Evolutionary conservation across 164 flowering plant genomes (phyloP).

Genomic region (Stephania cephalantha): DNA sequence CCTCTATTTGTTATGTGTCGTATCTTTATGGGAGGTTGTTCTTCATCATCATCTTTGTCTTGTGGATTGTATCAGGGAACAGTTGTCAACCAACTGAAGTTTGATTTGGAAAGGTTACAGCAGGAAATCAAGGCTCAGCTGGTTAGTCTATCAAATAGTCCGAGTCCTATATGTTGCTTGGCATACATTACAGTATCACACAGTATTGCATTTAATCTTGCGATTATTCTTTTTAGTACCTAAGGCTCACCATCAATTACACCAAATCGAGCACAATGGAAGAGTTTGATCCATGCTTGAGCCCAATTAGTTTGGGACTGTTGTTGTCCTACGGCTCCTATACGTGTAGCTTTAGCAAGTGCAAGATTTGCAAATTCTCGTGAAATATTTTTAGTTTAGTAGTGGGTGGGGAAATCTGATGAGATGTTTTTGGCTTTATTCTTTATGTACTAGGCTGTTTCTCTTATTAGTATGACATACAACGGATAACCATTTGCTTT

Average conservation of each 20-base stretch:
- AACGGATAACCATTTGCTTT: too few species aligned
- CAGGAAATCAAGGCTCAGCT: conserved; percentile 65
- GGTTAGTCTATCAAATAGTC: conserved; percentile 40
- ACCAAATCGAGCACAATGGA: too few species aligned
- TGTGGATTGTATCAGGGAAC: conserved; percentile 47
- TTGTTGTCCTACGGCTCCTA: neutral
- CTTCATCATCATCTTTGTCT: conserved; percentile 4
- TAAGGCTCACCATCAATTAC: neutral
- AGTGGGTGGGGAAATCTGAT: neutral
- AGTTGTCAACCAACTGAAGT: conserved; percentile 68
- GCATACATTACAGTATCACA: neutral
- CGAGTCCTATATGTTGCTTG: neutral
- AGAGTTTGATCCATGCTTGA: too few species aligned
- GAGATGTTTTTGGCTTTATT: neutral
- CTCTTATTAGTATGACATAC: too few species aligned
- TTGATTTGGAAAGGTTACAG: conserved; percentile 72
- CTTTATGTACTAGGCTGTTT: neutral
- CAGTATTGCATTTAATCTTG: too few species aligned
- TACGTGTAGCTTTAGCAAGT: neutral
- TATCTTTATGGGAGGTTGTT: neutral
- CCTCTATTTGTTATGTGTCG: neutral
- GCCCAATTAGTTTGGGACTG: too few species aligned
- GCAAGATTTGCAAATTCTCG: neutral
- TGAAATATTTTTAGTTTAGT: neutral
- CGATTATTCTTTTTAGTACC: neutral